Conservation (phyloP, 108 stramenopile species). For the Nitzschia sp. region DNA sequence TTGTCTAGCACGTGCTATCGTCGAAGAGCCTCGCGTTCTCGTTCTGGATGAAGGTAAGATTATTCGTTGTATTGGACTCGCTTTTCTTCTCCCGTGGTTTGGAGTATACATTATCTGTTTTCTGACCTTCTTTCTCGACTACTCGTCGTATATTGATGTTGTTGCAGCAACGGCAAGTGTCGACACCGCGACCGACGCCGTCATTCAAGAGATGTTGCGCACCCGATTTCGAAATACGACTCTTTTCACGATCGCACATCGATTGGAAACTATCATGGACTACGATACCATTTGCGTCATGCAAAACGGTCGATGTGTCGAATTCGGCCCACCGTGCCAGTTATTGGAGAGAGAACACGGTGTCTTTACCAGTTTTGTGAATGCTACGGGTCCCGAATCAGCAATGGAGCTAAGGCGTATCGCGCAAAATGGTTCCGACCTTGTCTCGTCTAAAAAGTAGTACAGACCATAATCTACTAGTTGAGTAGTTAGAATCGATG, state of each 20-base stretch:
- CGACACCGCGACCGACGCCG: conserved; percentile 79
- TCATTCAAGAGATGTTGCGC: conserved; percentile 90
- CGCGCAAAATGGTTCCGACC: no score
- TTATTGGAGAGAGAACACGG: conserved; percentile 67
- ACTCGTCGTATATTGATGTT: no score
- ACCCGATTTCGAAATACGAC: conserved; percentile 81
- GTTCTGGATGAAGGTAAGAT: conserved; percentile 87
- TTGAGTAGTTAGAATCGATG: no score
- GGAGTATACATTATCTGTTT: no score
- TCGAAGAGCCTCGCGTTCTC: conserved; percentile 68
- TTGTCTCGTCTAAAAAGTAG: no score
- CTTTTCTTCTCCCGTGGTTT: no score
- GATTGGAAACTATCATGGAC: conserved; percentile 95
- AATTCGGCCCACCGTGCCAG: conserved; percentile 80
- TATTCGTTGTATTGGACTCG: no score
- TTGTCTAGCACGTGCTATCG: conserved; percentile 85
- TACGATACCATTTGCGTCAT: conserved; percentile 90
- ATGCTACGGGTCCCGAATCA: conserved; percentile 77
- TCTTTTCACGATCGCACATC: conserved; percentile 90
- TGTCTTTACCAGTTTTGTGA: conserved; percentile 76
- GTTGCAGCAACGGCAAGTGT: conserved; percentile 70
- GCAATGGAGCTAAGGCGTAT: conserved; percentile 55
- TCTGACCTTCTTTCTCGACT: no score
- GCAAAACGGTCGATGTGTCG: conserved; percentile 82
- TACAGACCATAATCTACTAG: no score